These are phyloP conservation scores for Tricholoma flavovirens DNA, from an alignment of 768 basidiomycete species.

Conservation along the genomic window DNA sequence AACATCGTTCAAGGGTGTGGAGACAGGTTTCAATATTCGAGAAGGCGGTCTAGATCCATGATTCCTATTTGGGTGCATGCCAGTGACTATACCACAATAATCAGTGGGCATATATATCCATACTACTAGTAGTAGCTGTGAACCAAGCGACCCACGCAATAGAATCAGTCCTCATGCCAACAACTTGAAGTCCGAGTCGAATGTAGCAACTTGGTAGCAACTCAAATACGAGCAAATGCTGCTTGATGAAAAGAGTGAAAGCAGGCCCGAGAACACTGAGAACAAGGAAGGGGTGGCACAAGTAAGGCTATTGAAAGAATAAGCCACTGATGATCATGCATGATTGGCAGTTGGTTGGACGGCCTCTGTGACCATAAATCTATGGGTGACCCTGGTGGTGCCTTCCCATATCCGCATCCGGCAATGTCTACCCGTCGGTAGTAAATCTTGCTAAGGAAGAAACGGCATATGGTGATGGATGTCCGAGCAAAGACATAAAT, in stretches of 20 bases:
- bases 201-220: too few species aligned
- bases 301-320: too few species aligned
- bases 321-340: not conserved
- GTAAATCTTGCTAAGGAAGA: slow-evolving; percentile 15
- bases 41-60: slow-evolving; percentile 12
- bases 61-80: slow-evolving; percentile 4
- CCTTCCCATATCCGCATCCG: not conserved
- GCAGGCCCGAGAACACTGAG: not conserved
- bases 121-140: not conserved
- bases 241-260: not conserved
- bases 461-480: slow-evolving; percentile 48
- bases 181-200: not conserved
- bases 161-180: not conserved
- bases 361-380: too few species aligned
- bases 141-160: slow-evolving; percentile 1
- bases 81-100: slow-evolving; percentile 8
- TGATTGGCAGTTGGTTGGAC: not conserved
- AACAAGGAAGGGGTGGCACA: not conserved
- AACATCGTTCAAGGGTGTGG: slow-evolving; percentile 40
- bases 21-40: slow-evolving; percentile 23
- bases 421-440: slow-evolving; percentile 5
- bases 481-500: slow-evolving; percentile 64
- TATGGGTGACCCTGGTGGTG: too few species aligned
- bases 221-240: too few species aligned
- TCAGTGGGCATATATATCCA: not conserved